A percentile compares a stretch with the other conserved stretches of the same genome.
Evolutionary conservation across 805 yeast species (phyloP).

Genomic region (Scheffersomyces coipomensis): DNA sequence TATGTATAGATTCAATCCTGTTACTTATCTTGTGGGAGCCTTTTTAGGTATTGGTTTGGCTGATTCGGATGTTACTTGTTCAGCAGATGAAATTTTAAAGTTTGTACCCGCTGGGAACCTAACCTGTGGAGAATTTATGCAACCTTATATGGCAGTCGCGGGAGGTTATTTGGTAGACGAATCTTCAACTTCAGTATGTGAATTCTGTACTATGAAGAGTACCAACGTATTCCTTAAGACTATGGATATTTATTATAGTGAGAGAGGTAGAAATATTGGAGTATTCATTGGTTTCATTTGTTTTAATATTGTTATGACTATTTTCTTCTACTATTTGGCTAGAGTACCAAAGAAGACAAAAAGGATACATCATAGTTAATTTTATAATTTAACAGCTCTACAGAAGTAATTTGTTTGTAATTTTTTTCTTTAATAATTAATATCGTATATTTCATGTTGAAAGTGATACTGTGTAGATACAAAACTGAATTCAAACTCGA

Average conservation of each 20-base stretch:
- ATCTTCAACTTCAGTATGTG: slow-evolving; percentile 15
- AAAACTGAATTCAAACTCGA: too few species aligned
- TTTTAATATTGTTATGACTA: slow-evolving; percentile 23
- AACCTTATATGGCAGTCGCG: slow-evolving; percentile 17
- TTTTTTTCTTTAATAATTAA: too few species aligned
- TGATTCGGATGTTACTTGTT: slow-evolving; percentile 22
- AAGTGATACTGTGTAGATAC: too few species aligned
- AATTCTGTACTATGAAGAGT: slow-evolving; percentile 21
- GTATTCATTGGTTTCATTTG: slow-evolving; percentile 23
- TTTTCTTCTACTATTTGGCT: slow-evolving; percentile 38
- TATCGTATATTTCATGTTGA: too few species aligned
- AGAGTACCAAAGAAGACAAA: slow-evolving; percentile 37
- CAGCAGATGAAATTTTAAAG: slow-evolving; percentile 17
- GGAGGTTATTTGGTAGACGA: slow-evolving; percentile 21
- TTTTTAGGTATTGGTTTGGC: slow-evolving; percentile 30
- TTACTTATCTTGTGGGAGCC: slow-evolving; percentile 31
- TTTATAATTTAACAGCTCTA: too few species aligned
- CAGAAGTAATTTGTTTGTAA: too few species aligned
- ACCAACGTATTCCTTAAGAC: slow-evolving; percentile 27
- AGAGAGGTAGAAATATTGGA: slow-evolving; percentile 28
- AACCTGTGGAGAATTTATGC: slow-evolving; percentile 28
- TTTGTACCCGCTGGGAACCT: slow-evolving; percentile 22
- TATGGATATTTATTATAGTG: slow-evolving; percentile 17
- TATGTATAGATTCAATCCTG: slow-evolving; percentile 35
- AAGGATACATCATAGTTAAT: too few species aligned